Base-by-base conservation (phyloP, 2,329 filamentous ascomycete species). In the Aspergillus ustus region DNA sequence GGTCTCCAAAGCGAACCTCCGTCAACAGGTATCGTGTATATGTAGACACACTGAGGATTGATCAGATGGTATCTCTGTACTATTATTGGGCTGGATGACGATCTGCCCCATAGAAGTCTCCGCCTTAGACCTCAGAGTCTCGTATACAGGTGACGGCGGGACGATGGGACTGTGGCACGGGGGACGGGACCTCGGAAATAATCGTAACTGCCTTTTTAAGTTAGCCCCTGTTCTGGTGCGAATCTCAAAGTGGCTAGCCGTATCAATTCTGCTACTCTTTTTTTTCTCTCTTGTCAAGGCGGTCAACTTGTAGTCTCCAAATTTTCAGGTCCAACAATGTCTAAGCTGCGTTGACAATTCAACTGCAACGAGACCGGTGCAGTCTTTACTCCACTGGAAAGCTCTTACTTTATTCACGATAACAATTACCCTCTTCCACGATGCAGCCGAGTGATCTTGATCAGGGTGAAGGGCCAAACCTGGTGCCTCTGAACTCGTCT, bases 401-500 rank as follows among this genome's bases (percentile, higher is more conserved):
- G 6, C 2, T 37, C 13, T 40, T 40, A 11, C 15, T 40, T 40
- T 15, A 1, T 15, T 40, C 15, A 7, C 31, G 34, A 37, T 37
- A 34, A 9, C 19, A 40, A 52, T 22, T 20, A 2, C 15, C 11
- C 3, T 5, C 19, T 11, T 31, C 15, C 15, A 43, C 19, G 50
- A 60, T 60, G 57, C 13, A 20, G 17, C n/a, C 43, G 37, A 57
- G n/a, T 19, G 17, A 51, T n/a, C 40, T 28, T 46, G 11, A 9
- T 19, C 40, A 28, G 20, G 52, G 40, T 22, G 52, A 45, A 22
- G 28, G 48, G 48, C 13, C 20, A 37, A 25, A n/a, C 11, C 4
- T 28, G 31, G 49, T 59, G 20, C 40, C 67, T 31, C 64, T 74
- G 15, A 64, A 67, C 8, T 66, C 69, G 8, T 67, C 91, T 52